phyloP scores from a whole-genome alignment of 805 yeast genomes.

The Pichia nanzhaoensis region DNA sequence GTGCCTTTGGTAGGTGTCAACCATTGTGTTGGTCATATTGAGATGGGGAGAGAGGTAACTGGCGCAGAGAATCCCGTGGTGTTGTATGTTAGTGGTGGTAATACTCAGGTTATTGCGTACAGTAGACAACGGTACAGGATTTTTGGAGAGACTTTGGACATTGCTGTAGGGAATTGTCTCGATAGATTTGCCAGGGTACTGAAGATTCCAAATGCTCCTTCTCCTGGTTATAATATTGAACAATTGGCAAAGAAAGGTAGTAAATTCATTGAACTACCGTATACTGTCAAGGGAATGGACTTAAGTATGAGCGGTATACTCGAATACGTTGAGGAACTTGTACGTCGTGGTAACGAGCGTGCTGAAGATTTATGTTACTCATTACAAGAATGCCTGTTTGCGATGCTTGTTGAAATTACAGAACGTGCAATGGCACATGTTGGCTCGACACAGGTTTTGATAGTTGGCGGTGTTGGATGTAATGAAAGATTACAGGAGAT shows the following conservation, averaged over 20 bases:
- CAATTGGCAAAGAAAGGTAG: slow-evolving; percentile 74
- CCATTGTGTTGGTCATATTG: slow-evolving; percentile 97
- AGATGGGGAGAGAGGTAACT: slow-evolving; percentile 98
- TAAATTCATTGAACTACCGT: slow-evolving; percentile 71
- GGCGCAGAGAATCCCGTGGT: slow-evolving; percentile 98
- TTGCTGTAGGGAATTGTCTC: slow-evolving; percentile 94
- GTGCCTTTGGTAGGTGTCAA: slow-evolving; percentile 90
- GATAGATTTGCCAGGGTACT: slow-evolving; percentile 93
- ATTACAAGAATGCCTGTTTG: slow-evolving; percentile 83
- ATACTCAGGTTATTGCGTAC: slow-evolving; percentile 96
- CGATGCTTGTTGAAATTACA: slow-evolving; percentile 96
- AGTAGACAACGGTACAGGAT: slow-evolving; percentile 89
- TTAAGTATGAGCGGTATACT: slow-evolving; percentile 92
- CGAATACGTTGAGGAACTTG: slow-evolving; percentile 63
- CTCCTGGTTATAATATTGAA: slow-evolving; percentile 97
- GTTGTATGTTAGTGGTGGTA: slow-evolving; percentile 95
- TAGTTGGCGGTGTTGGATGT: slow-evolving; percentile 99
- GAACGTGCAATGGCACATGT: slow-evolving; percentile 99
- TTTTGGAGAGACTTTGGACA: slow-evolving; percentile 98
- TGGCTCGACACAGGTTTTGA: slow-evolving; percentile 76
- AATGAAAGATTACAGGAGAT: slow-evolving; percentile 85
- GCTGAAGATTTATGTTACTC: slow-evolving; percentile 81
- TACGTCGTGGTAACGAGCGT: slow-evolving; percentile 27
- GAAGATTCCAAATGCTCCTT: slow-evolving; percentile 84
- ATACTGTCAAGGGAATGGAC: slow-evolving; percentile 99